phyloP scores from a whole-genome alignment of 1,139 yeast species.

The Nakaseomyces nivariensis region DNA sequence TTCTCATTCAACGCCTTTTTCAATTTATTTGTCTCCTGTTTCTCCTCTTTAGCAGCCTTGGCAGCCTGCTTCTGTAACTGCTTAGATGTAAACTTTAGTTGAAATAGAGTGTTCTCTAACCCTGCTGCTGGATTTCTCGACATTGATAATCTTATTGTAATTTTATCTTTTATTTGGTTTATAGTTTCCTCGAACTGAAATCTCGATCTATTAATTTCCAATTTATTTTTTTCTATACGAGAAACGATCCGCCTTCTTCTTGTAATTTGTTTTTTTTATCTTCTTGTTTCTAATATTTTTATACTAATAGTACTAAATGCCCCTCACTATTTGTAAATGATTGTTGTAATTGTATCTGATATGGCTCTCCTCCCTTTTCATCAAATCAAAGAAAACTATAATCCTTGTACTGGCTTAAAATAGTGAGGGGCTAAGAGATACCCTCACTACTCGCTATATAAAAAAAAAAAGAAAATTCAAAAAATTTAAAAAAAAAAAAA shows the following conservation, averaged over 20 bases:
- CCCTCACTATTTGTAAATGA: too few species aligned
- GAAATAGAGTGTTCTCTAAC: conserved; percentile 29
- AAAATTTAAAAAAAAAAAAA: too few species aligned
- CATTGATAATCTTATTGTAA: conserved; percentile 10
- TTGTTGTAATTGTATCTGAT: too few species aligned
- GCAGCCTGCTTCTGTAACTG: conserved; percentile 84
- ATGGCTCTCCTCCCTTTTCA: neutral
- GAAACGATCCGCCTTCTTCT: too few species aligned
- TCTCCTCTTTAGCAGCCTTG: conserved; percentile 85
- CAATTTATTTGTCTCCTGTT: conserved; percentile 75
- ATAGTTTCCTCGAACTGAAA: too few species aligned
- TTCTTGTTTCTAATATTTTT: neutral
- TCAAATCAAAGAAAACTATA: neutral
- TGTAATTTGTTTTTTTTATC: neutral
- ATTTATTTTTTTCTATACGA: too few species aligned
- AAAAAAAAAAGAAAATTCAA: too few species aligned
- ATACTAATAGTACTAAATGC: too few species aligned
- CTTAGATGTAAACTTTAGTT: conserved; percentile 73
- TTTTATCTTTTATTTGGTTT: neutral
- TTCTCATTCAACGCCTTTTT: conserved; percentile 53
- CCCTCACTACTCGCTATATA: too few species aligned
- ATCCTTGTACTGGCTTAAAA: too few species aligned
- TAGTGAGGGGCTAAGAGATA: too few species aligned
- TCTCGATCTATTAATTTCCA: neutral
- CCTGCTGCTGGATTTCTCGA: conserved; percentile 27